phyloP scores from a whole-genome alignment of 345 rosid species.

The Cardiospermum halicacabum region DNA sequence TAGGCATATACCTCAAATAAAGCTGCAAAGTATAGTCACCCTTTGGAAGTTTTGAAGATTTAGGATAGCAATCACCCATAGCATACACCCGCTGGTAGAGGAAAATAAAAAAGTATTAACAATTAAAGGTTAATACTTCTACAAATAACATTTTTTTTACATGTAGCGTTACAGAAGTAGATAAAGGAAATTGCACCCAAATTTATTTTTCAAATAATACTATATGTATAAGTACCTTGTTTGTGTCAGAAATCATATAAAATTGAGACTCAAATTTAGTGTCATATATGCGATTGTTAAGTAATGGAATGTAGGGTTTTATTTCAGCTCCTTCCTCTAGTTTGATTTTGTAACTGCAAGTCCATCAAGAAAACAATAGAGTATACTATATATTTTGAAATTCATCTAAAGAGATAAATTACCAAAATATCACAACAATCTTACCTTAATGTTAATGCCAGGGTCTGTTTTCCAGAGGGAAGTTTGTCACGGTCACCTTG shows the following conservation, averaged over 20 bases:
- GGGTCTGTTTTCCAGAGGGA: slow-evolving; percentile 86
- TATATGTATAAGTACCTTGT: slow-evolving; percentile 65
- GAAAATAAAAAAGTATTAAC: slow-evolving; percentile 1
- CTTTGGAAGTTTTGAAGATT: slow-evolving; percentile 74
- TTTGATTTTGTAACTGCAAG: slow-evolving; percentile 84
- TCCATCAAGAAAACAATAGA: slow-evolving; percentile 9
- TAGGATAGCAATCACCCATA: slow-evolving; percentile 86
- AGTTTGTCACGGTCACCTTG: slow-evolving; percentile 69
- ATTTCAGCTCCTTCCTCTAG: slow-evolving; percentile 92
- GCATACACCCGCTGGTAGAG: slow-evolving; percentile 68
- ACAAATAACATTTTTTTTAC: too few relatives aligned
- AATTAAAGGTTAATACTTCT: slow-evolving; percentile 9
- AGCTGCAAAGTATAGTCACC: slow-evolving; percentile 86
- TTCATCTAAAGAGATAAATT: slow-evolving; percentile 8
- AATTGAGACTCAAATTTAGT: slow-evolving; percentile 95
- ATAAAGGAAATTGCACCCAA: too few relatives aligned
- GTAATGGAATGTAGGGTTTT: slow-evolving; percentile 77
- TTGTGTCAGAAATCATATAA: slow-evolving; percentile 85
- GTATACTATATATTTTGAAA: slow-evolving; percentile 17
- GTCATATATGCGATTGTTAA: slow-evolving; percentile 94
- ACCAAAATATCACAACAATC: slow-evolving; percentile 28
- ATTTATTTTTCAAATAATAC: background rate
- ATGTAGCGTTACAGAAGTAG: too few relatives aligned
- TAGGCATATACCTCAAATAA: slow-evolving; percentile 58
- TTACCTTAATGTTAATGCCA: slow-evolving; percentile 82